Percentiles rank a stretch among this genome's conserved stretches.
phyloP scores from a whole-genome alignment of 345 rosid genomes.

The Salix suchowensis region DNA sequence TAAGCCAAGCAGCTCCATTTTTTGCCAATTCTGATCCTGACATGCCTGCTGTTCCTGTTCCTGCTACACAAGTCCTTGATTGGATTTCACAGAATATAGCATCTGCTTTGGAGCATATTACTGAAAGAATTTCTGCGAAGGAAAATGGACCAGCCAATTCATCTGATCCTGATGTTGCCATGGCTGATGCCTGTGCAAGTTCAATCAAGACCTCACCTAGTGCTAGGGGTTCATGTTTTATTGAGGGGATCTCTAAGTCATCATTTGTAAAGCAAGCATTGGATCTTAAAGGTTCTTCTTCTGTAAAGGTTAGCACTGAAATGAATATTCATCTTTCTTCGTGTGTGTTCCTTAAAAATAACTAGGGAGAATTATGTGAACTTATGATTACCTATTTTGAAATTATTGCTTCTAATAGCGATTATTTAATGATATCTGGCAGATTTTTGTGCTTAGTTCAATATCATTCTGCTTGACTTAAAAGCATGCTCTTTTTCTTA shows the following conservation, averaged over 20 bases:
- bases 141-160: slow-evolving; percentile 69
- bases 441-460: neutral
- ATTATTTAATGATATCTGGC: neutral
- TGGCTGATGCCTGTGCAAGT: slow-evolving; percentile 83
- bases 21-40: slow-evolving; percentile 98
- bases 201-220: slow-evolving; percentile 56
- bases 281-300: slow-evolving; percentile 81
- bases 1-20: slow-evolving; percentile 91
- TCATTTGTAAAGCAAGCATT: slow-evolving; percentile 83
- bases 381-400: neutral
- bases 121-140: slow-evolving; percentile 82
- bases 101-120: slow-evolving; percentile 64
- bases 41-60: slow-evolving; percentile 96
- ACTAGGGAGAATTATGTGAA: neutral
- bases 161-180: slow-evolving; percentile 83
- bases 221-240: slow-evolving; percentile 65
- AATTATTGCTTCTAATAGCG: neutral
- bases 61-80: slow-evolving; percentile 80
- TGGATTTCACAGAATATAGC: slow-evolving; percentile 85
- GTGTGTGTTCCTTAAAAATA: neutral
- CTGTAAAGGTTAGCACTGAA: slow-evolving; percentile 66
- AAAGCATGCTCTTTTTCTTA: neutral
- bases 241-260: slow-evolving; percentile 92
- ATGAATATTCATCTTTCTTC: neutral
- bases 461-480: neutral